Conservation (phyloP, 257 asterid species). For the Primulina tabacum region DNA sequence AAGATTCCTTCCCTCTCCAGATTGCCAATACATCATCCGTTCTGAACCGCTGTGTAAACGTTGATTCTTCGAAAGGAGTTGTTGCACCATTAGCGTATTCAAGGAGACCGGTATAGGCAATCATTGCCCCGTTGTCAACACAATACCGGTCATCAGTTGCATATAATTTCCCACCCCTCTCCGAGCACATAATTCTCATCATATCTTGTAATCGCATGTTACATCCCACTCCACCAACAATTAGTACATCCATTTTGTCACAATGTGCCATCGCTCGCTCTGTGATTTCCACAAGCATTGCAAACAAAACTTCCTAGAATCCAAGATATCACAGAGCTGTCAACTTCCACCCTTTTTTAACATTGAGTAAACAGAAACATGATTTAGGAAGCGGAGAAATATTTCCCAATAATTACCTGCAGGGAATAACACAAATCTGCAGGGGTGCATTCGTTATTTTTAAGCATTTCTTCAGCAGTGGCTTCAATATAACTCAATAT, state of each 20-base stretch:
- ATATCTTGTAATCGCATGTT: conserved; percentile 84
- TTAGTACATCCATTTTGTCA: conserved; percentile 82
- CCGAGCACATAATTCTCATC: conserved; percentile 92
- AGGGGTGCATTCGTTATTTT: conserved; percentile 56
- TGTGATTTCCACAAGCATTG: conserved; percentile 97
- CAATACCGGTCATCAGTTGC: conserved; percentile 96
- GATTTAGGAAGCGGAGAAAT: not conserved
- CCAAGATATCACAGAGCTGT: not conserved
- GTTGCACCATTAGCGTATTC: conserved; percentile 73
- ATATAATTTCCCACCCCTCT: conserved; percentile 78
- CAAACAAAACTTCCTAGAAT: conserved; percentile 77
- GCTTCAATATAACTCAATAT: conserved; percentile 87
- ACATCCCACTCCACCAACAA: conserved; percentile 99
- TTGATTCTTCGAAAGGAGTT: conserved; percentile 76
- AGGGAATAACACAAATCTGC: conserved; percentile 58
- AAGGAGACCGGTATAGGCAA: conserved; percentile 91
- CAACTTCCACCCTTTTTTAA: not conserved
- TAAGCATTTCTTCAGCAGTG: conserved; percentile 83
- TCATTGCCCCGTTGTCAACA: conserved; percentile 95
- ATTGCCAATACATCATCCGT: conserved; percentile 90
- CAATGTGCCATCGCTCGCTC: conserved; percentile 98
- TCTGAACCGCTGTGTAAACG: conserved; percentile 88
- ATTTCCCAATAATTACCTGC: conserved; percentile 36
- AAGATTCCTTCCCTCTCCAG: conserved; percentile 79
- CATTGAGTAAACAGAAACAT: not conserved